phyloP scores from a whole-genome alignment of 2,329 filamentous ascomycete species.

The Xylariaceae sp. region DNA sequence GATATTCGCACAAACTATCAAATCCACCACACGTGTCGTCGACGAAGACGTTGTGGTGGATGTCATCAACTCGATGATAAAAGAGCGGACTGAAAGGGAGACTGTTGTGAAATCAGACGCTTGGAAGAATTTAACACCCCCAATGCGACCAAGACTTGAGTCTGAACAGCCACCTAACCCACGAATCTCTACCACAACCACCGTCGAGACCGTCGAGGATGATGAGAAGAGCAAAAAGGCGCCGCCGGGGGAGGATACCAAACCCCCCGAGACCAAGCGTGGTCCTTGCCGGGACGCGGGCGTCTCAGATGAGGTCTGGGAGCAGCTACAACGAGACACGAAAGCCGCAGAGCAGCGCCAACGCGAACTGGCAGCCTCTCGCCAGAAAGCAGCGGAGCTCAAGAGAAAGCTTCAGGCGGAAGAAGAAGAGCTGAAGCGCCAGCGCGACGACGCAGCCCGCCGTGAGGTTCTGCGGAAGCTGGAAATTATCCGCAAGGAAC shows the following conservation, averaged over 20 bases:
- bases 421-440: constrained; percentile 34
- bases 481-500: constrained; percentile 8
- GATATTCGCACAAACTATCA: constrained; percentile 39
- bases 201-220: background rate
- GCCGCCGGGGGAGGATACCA: background rate
- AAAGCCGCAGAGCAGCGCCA: constrained; percentile 34
- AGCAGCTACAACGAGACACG: constrained; percentile 50
- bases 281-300: constrained; percentile 46
- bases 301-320: constrained; percentile 57
- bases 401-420: constrained; percentile 12
- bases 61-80: constrained; percentile 9
- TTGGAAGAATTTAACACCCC: background rate
- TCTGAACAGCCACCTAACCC: constrained; percentile 36
- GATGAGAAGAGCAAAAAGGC: too few relatives aligned
- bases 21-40: constrained; percentile 21
- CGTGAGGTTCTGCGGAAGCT: constrained; percentile 17
- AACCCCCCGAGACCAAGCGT: background rate
- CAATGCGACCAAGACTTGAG: constrained; percentile 23
- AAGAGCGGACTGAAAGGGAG: constrained; percentile 5
- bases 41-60: constrained; percentile 2
- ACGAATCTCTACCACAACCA: background rate
- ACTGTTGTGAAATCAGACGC: background rate
- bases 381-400: constrained; percentile 16
- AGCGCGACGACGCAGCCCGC: constrained; percentile 32
- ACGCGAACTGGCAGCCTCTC: constrained; percentile 31